Percentiles rank a stretch among this genome's conserved stretches.
phyloP scores from a whole-genome alignment of 257 asterid species.

The Henckelia pumila region DNA sequence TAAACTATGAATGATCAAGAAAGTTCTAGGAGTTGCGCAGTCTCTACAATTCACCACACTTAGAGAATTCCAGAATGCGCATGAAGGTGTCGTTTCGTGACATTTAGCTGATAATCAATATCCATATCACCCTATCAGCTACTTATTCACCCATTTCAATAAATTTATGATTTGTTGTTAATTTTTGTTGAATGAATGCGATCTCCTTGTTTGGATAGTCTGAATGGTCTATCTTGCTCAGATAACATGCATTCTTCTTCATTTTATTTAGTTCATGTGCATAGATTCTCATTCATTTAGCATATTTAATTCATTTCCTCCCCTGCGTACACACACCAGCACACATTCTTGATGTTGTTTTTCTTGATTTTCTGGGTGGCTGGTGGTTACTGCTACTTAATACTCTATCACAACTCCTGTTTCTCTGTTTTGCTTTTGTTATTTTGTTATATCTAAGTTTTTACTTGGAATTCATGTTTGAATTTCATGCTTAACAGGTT shows the following conservation, averaged over 20 bases:
- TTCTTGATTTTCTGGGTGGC: not conserved
- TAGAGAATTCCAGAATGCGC: no score
- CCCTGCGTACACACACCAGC: not conserved
- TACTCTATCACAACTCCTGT: not conserved
- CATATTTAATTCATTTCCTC: not conserved
- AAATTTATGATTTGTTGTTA: no score
- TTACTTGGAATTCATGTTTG: not conserved
- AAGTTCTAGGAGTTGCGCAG: no score
- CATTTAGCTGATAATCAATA: not conserved
- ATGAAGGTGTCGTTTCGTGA: no score
- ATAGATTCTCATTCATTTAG: not conserved
- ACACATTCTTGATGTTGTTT: not conserved
- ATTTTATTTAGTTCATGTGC: not conserved
- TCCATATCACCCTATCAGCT: not conserved
- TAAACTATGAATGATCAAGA: no score
- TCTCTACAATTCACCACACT: no score
- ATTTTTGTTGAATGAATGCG: not conserved
- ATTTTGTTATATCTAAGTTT: not conserved
- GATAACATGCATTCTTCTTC: slow-evolving; percentile 15
- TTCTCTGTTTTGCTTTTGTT: not conserved
- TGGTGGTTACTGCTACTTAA: not conserved
- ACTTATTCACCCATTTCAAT: not conserved
- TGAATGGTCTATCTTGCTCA: not conserved
- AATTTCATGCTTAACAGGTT: slow-evolving; percentile 36
- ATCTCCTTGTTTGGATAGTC: not conserved